Conservation (phyloP, 2,329 filamentous ascomycete genomes). For the Aspergillus chevalieri region DNA sequence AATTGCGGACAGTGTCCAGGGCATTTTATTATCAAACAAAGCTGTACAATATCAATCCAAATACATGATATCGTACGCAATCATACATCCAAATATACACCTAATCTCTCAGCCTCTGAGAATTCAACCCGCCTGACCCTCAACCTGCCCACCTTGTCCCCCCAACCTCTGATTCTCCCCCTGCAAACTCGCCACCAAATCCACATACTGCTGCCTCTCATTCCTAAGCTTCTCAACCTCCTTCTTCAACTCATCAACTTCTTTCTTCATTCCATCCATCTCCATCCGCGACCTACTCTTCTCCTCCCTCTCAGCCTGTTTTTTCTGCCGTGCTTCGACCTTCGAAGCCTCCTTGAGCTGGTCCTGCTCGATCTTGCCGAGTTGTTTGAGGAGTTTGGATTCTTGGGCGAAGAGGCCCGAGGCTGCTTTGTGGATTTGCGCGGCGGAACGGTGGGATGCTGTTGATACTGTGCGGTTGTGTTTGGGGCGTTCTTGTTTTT, state of each 20-base stretch:
- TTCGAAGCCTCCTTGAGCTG: conserved; percentile 37
- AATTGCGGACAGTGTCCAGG: no score
- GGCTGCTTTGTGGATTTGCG: conserved; percentile 24
- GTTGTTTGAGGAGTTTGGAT: conserved; percentile 30
- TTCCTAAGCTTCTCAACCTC: conserved; percentile 44
- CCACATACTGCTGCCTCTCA: conserved; percentile 46
- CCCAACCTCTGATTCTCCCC: conserved; percentile 50
- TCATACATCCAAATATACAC: no score
- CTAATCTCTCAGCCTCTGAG: background rate
- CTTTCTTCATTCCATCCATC: conserved; percentile 43
- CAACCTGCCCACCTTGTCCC: conserved; percentile 8
- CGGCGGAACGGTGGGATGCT: conserved; percentile 13
- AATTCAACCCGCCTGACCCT: background rate
- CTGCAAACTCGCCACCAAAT: conserved; percentile 51
- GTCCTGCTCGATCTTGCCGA: conserved; percentile 38
- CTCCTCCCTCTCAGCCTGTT: conserved; percentile 39
- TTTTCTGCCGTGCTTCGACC: conserved; percentile 31
- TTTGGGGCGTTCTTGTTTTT: conserved; percentile 2
- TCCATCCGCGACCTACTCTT: conserved; percentile 36
- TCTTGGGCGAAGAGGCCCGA: conserved; percentile 27
- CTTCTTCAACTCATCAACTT: conserved; percentile 41
- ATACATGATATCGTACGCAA: background rate
- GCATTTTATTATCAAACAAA: background rate
- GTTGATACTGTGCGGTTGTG: background rate
- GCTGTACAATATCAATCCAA: background rate